These are phyloP conservation scores for Sporisorium reilianum DNA, from an alignment of 1,284 basidiomycete species.

Conservation along the genomic window DNA sequence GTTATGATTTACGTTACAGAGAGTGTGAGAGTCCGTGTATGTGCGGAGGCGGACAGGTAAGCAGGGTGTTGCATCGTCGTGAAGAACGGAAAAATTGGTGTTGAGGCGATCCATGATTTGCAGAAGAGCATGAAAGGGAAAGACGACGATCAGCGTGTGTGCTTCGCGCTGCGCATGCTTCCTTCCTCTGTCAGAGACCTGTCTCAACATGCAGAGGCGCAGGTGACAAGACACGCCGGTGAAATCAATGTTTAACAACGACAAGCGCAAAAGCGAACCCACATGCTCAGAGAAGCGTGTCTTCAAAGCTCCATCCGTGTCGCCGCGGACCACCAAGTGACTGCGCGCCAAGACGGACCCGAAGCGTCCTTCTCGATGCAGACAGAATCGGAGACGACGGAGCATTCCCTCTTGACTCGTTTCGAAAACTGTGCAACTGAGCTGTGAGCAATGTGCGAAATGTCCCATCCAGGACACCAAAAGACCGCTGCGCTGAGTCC, in stretches of 20 bases:
- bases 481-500: background rate
- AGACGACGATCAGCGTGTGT: too few relatives aligned
- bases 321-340: background rate
- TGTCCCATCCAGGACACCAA: background rate
- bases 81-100: too few relatives aligned
- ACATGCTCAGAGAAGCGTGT: background rate
- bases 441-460: background rate
- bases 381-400: too few relatives aligned
- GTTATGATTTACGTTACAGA: too few relatives aligned
- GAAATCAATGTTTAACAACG: background rate
- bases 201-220: background rate
- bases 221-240: background rate
- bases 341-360: too few relatives aligned
- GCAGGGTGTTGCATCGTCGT: too few relatives aligned
- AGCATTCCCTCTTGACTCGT: too few relatives aligned
- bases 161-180: background rate
- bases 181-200: background rate
- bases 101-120: too few relatives aligned
- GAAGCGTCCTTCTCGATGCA: too few relatives aligned
- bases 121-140: background rate
- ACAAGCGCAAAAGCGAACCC: conserved; percentile 1
- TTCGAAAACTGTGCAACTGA: background rate
- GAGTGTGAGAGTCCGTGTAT: background rate
- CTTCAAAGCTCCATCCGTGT: background rate
- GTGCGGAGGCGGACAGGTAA: background rate